Conservation (phyloP, 179 eudicot species). For the Amaranthus tricolor region DNA sequence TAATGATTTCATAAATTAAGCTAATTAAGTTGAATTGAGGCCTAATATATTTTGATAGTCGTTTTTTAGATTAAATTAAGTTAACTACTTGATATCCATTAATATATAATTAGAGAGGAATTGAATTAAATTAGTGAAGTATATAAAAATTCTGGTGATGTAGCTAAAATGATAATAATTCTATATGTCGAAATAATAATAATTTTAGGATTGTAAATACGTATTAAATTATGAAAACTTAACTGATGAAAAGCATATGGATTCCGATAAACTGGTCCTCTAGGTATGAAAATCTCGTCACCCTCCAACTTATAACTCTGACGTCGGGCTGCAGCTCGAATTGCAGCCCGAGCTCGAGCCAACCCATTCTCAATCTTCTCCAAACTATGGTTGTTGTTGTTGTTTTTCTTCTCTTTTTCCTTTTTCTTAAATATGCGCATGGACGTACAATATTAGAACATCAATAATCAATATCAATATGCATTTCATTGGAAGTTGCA, state of each 20-base stretch:
- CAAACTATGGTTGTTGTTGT: neutral
- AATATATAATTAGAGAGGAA: too few relatives aligned
- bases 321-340: slow-evolving; percentile 23
- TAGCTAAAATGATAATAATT: too few relatives aligned
- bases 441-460: neutral
- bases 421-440: neutral
- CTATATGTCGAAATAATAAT: neutral
- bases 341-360: slow-evolving; percentile 32
- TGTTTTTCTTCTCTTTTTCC: neutral
- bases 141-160: too few relatives aligned
- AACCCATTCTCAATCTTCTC: slow-evolving; percentile 32
- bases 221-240: neutral
- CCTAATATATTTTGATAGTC: too few relatives aligned
- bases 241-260: slow-evolving; percentile 37
- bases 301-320: slow-evolving; percentile 10
- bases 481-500: too few relatives aligned
- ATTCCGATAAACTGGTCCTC: slow-evolving; percentile 33
- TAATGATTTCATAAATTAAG: too few relatives aligned
- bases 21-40: too few relatives aligned
- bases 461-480: too few relatives aligned
- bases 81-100: too few relatives aligned
- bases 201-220: neutral
- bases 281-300: slow-evolving; percentile 25
- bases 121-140: too few relatives aligned
- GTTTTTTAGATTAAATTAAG: too few relatives aligned